Percentiles rank a stretch among this genome's conserved stretches.
Conservation (phyloP, 1,284 basidiomycete species). For the Microbotryomycetes sp. region DNA sequence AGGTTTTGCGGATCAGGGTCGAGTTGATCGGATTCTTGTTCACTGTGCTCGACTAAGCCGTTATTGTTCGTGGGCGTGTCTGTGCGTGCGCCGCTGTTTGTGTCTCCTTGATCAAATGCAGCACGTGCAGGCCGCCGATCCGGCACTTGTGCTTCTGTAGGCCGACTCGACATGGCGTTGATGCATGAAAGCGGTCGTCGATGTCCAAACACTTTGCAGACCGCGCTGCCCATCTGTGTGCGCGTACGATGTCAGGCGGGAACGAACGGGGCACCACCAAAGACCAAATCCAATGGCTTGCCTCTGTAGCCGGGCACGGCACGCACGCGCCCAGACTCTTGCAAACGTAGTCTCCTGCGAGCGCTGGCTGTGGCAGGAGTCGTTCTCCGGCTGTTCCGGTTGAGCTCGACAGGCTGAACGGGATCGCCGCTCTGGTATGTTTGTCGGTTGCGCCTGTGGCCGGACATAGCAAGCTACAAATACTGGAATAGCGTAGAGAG, state of each 20-base stretch:
- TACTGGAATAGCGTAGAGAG: neutral
- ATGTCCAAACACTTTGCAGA: constrained; percentile 24
- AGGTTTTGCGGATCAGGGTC: neutral
- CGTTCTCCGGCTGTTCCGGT: neutral
- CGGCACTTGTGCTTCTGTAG: neutral
- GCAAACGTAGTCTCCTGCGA: constrained; percentile 19
- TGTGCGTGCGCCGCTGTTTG: no score
- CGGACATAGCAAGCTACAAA: neutral
- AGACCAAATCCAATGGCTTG: neutral
- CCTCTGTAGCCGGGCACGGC: constrained; percentile 16
- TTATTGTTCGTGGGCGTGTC: no score
- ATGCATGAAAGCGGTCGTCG: constrained; percentile 12
- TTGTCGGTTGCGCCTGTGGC: neutral
- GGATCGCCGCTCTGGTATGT: neutral
- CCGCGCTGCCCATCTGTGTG: constrained; percentile 14
- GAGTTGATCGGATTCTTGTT: neutral
- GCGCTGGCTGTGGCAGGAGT: constrained; percentile 1
- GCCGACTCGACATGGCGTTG: neutral
- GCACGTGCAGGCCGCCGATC: neutral
- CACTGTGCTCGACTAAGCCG: no score
- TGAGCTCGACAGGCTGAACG: neutral
- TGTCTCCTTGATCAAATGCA: no score
- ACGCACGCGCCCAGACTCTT: constrained; percentile 7
- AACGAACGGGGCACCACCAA: neutral
- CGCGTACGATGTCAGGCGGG: no score